Conservation (phyloP, 1,284 basidiomycete species). For the Athelia psychrophila region DNA sequence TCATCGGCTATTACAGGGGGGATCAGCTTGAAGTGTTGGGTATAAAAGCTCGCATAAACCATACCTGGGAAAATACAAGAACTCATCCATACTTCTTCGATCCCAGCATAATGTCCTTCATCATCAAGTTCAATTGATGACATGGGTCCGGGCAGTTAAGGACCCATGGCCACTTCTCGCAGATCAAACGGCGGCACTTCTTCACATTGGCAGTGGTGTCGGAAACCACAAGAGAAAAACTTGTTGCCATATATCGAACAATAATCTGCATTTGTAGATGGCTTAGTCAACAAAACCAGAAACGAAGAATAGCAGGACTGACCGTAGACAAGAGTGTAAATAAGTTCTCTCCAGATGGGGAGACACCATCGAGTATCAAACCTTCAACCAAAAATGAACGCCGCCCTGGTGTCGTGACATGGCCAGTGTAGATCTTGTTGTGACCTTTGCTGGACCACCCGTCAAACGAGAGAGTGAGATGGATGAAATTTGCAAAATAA, state of each 20-base stretch:
- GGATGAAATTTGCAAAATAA: slow-evolving; percentile 5
- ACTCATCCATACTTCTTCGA: slow-evolving; percentile 8
- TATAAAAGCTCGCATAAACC: not conserved
- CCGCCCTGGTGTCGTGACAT: slow-evolving; percentile 11
- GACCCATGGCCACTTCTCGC: slow-evolving; percentile 13
- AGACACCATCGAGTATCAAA: slow-evolving; percentile 9
- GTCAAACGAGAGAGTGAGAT: slow-evolving; percentile 13
- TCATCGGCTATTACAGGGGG: not conserved
- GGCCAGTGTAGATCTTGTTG: slow-evolving; percentile 15
- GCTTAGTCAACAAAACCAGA: not conserved
- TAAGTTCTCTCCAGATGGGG: slow-evolving; percentile 5
- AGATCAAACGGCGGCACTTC: slow-evolving; percentile 7
- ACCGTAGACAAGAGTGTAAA: not conserved
- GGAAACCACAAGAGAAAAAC: slow-evolving; percentile 11
- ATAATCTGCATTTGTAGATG: slow-evolving; percentile 6
- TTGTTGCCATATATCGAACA: slow-evolving; percentile 4
- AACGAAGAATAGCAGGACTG: slow-evolving; percentile 1
- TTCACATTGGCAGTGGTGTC: slow-evolving; percentile 12
- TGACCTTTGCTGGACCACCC: slow-evolving; percentile 9
- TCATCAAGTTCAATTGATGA: slow-evolving; percentile 11
- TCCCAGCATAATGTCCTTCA: slow-evolving; percentile 11
- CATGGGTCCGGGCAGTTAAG: slow-evolving; percentile 13
- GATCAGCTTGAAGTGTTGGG: not conserved
- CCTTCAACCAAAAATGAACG: slow-evolving; percentile 11
- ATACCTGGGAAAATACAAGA: slow-evolving; percentile 2